Evolutionary conservation across 2,329 filamentous ascomycete genomes (phyloP), one percentile per base, ranked within the genome.

Genomic region (Triangularia setosa): DNA sequence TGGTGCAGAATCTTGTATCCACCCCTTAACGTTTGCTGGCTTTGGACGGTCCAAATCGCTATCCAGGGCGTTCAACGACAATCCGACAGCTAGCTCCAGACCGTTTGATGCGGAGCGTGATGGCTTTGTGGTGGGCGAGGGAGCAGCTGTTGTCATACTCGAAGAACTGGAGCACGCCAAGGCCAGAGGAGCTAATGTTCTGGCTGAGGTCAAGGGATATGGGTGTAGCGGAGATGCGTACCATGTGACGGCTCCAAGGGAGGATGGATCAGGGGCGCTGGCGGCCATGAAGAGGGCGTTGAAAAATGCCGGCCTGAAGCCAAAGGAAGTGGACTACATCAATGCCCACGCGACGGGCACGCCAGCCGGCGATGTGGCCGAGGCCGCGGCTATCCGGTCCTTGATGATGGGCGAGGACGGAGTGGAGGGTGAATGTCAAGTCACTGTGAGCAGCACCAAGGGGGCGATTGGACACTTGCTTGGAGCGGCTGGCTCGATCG

Each of bases 291-390:
- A 85, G 74, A 87, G 87, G 69, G 93, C 94, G 0, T 78, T 99
- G 65, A 87, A 83, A 71, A 86, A 91, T 72, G 92, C 93, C 0
- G 78, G 82, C 0, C 73, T 96, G 40, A 81, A 81, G 60, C 93
- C 95, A 0, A 77, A 78, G 0, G 79, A 87, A 48, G 87, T 99
- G 4, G 91, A 93, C 75, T 99, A 99, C 75, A 85, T 99, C 73
- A 99, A 98, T 73, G 95, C 95, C 1, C 95, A 99, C 74, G 95
- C 94, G 0, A 99, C 95, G 1, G 91, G 91, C 23, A 99, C 94
- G 0, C 76, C 83, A 6, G 83, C 98, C 2, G 95, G 95, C 0
- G 95, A 99, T 78, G 84, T 86, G 23, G 94, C 95, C 1, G 95
- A 99, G 78, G 94, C 94, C 59, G 79, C 82, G 7, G 95, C 95